Evolutionary conservation across 768 basidiomycete species (phyloP), one percentile per base, ranked within the genome.

Genomic region (Phaffia tasmanica): DNA sequence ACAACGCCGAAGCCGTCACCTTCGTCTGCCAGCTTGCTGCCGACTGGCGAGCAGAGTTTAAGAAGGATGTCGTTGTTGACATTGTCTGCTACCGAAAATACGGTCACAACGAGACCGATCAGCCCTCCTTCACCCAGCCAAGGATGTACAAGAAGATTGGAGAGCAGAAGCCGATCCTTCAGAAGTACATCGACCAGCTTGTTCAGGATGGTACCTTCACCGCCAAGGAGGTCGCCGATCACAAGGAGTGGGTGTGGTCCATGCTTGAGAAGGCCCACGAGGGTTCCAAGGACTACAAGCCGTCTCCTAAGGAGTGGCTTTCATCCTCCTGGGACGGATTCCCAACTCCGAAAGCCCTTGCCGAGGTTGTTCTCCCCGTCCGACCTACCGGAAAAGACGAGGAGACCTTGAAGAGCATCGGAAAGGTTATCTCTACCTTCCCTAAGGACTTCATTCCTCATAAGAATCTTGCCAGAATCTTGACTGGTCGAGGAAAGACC

Each of bases 61-160:
- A 94, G 83, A 93, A 89, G 80, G 95, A 99, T 75, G 94, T 99
- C 70, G 94, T 99, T 73, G 79, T 99, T 69, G 94, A 99, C 77
- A 90, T 99, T 65, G 93, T 99, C 65, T 99, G 95, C 79, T 99
- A 97, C 80, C 88, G 95, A 70, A 90, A 92, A 63, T 85, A 98
- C 75, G 95, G 95, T n/a, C 95, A 99, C 79, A 99, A 99, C 77
- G 95, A 99, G 78, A 97, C 92, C 14, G 95, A 99, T 75, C 95
- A 99, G 77, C 95, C 95, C 29, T 87, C 84, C 76, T 99, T 99
- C 81, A 98, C 95, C 14, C 95, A 99, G 77, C 95, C 95, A 8
- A 83, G 89, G 70, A 99, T 98, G 95, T 99, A 99, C 81, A 83
- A 90, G 77, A 89, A 92, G 35, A 95, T 99, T 75, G 85, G 85